Evolutionary conservation across 805 yeast species (phyloP).

Genomic region (Candida ovalis): DNA sequence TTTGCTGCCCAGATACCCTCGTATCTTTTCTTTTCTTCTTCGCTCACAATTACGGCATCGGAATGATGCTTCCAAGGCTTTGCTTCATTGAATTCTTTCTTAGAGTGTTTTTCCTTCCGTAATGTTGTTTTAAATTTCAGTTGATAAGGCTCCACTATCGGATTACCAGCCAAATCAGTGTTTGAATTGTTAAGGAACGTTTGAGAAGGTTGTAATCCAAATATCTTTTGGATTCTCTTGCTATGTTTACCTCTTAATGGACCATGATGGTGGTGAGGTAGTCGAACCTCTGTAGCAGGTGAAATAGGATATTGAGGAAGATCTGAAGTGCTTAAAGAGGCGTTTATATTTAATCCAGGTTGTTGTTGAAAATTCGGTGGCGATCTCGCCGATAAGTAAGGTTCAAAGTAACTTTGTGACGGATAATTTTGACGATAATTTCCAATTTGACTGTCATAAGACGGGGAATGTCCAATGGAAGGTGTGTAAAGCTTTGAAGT

Average conservation of each 20-base stretch:
- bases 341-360: not conserved
- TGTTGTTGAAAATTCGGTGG: not conserved
- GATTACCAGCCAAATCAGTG: not conserved
- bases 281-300: conserved; percentile 7
- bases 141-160: conserved; percentile 14
- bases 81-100: conserved; percentile 66
- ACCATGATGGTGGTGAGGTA: conserved; percentile 23
- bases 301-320: conserved; percentile 22
- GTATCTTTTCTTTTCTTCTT: conserved; percentile 77
- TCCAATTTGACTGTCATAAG: not conserved
- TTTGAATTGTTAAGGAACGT: conserved; percentile 5
- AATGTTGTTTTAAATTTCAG: conserved; percentile 50
- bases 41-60: conserved; percentile 45
- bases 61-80: conserved; percentile 93
- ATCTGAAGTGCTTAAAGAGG: conserved; percentile 2
- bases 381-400: not conserved
- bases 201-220: conserved; percentile 15
- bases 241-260: conserved; percentile 21
- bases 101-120: conserved; percentile 36
- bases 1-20: conserved; percentile 95
- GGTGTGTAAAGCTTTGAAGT: not conserved
- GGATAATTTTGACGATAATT: not conserved
- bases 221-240: conserved; percentile 20
- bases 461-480: not conserved
- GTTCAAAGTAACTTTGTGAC: not conserved